Evolutionary conservation across 106 monocot genomes (phyloP), one percentile per base, ranked within the genome.

Genomic region (Cymbidium sinense): DNA sequence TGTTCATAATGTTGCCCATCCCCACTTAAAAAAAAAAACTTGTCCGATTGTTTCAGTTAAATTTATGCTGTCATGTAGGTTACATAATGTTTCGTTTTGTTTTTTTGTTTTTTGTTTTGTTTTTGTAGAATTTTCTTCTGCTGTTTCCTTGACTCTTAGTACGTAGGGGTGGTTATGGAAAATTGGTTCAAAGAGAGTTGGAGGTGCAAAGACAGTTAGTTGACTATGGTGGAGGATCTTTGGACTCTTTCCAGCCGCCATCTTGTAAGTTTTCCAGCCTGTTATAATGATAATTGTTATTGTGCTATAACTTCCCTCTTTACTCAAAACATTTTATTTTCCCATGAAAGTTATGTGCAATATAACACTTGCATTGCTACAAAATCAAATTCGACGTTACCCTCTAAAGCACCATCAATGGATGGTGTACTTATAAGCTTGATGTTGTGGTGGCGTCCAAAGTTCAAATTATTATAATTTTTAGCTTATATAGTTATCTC

Each of bases 121-220:
- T 47, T 47, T 47, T 13, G 8, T 9, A 9, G 41, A 54, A 54
- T 54, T 25, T 51, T 18, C 50, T 43, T 15, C 23, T 55, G 73
- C 21, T 79, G 76, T 77, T 85, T 84, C 77, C 94, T 94, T 94
- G 75, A 91, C 88, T 27, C 85, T 13, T 52, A 13, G 62, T 69
- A 95, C 91, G 91, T 61, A 85, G 96, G 85, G 96, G 96, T 82
- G 96, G 96, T 19, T 96, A 96, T 78, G 96, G 96, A 18, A 96
- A 96, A 84, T n/a, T 96, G 79, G 89, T 96, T 21, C 96, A 96
- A 79, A 96, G 73, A 72, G 96, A 96, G 74, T 82, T 96, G 69
- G 94, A 93, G 82, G 89, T 83, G 70, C 96, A 96, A 79, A 89
- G 96, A 52, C 70, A 96, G 55, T 76, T 96, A 58, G 96, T 96